phyloP scores from a whole-genome alignment of 192 early-diverging fungal species.

The Coemansia aciculifera region DNA sequence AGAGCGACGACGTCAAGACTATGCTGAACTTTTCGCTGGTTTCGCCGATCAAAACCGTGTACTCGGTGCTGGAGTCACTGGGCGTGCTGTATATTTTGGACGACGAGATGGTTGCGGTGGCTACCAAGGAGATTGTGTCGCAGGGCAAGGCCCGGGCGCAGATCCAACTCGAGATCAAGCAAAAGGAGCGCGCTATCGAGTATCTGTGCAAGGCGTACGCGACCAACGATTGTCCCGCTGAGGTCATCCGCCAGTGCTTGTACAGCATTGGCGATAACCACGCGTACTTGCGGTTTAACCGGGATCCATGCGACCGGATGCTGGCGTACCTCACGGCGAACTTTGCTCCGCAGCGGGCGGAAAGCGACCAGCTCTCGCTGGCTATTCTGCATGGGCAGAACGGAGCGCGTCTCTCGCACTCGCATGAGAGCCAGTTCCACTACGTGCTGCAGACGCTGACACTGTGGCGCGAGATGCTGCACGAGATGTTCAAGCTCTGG shows the following conservation, averaged over 20 bases:
- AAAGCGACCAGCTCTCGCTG: conserved; percentile 67
- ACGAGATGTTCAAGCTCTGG: conserved; percentile 99
- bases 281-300: conserved; percentile 82
- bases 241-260: conserved; percentile 79
- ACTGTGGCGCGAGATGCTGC: conserved; percentile 93
- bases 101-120: conserved; percentile 74
- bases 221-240: conserved; percentile 56
- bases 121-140: conserved; percentile 66
- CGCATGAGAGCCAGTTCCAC: conserved; percentile 89
- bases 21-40: conserved; percentile 82
- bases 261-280: conserved; percentile 99
- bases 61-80: conserved; percentile 69
- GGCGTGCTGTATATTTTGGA: conserved; percentile 69
- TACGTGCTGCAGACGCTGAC: conserved; percentile 93
- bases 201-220: conserved; percentile 78
- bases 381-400: conserved; percentile 79
- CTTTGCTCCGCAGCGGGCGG: conserved; percentile 67
- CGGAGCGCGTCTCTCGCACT: conserved; percentile 89
- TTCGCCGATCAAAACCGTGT: conserved; percentile 87
- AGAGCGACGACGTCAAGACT: conserved; percentile 69
- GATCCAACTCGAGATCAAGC: conserved; percentile 82
- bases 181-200: conserved; percentile 93
- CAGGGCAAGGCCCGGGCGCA: conserved; percentile 65
- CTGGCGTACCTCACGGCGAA: conserved; percentile 67
- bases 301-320: conserved; percentile 97